Conservation (phyloP, 108 stramenopile genomes). For the Conticribra weissflogii region DNA sequence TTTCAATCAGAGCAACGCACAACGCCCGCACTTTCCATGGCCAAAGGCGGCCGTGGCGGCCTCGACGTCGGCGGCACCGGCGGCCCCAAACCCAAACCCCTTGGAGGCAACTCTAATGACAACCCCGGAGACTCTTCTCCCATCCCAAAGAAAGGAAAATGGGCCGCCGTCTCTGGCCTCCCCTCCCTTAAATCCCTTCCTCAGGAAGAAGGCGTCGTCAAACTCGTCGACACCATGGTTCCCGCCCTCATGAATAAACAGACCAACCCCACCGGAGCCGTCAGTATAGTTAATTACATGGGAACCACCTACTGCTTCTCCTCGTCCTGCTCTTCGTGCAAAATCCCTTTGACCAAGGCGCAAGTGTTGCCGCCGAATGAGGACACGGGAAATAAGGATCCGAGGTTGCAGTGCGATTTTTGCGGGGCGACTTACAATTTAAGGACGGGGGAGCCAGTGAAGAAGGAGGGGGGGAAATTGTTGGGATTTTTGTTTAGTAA, state of each 20-base stretch:
- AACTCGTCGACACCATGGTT: constrained; percentile 63
- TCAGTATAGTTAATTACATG: constrained; percentile 64
- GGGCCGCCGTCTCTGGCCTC: constrained; percentile 37
- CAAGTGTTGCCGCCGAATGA: constrained; percentile 53
- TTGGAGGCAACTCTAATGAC: constrained; percentile 2
- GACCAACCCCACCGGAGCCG: constrained; percentile 84
- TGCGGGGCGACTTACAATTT: constrained; percentile 79
- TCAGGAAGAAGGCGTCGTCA: constrained; percentile 58
- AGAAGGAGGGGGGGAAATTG: constrained; percentile 52
- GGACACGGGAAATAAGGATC: constrained; percentile 48
- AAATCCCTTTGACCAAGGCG: constrained; percentile 81
- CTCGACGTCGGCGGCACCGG: background rate
- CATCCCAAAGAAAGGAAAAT: constrained; percentile 36
- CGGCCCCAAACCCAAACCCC: constrained; percentile 4
- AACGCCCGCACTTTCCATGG: background rate
- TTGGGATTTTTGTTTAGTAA: constrained; percentile 62
- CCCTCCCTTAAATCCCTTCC: constrained; percentile 55
- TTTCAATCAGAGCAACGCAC: background rate
- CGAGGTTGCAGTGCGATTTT: constrained; percentile 53
- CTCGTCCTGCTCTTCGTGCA: constrained; percentile 64
- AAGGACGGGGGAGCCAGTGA: constrained; percentile 60
- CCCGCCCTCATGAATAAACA: constrained; percentile 50
- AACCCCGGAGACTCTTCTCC: constrained; percentile 4
- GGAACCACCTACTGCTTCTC: constrained; percentile 68
- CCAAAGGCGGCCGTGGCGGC: constrained; percentile 18